Evolutionary conservation across 805 yeast genomes (phyloP).

Genomic region (Candida ortonii): DNA sequence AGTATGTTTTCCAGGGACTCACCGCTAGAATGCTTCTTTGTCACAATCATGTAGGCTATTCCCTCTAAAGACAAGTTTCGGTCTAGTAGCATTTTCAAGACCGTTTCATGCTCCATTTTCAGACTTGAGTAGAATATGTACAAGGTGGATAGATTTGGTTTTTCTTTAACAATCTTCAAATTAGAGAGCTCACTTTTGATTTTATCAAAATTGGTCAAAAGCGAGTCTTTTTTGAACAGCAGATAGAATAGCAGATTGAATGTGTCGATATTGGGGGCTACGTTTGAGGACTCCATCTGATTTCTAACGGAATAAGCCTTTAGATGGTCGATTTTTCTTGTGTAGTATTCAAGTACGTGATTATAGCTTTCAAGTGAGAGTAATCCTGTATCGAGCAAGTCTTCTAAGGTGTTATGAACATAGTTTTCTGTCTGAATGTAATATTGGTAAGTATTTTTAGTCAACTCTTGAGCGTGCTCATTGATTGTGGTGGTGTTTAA

Average conservation of each 20-base stretch:
- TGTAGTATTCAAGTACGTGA: conserved; percentile 10
- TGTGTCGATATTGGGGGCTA: conserved; percentile 7
- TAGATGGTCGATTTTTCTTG: conserved; percentile 1
- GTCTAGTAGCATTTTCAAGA: conserved; percentile 8
- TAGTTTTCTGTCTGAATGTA: conserved; percentile 4
- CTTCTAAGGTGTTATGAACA: conserved; percentile 13
- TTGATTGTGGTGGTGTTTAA: conserved; percentile 5
- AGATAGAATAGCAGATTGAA: conserved; percentile 13
- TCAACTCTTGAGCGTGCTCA: conserved; percentile 8
- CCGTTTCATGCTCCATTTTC: conserved; percentile 1
- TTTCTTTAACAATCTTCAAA: conserved; percentile 4
- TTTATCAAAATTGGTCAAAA: conserved; percentile 1
- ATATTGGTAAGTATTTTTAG: conserved; percentile 9
- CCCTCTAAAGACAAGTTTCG: conserved; percentile 4
- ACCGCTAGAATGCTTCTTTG: conserved; percentile 5
- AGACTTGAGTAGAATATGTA: conserved; percentile 12
- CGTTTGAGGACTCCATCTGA: conserved; percentile 5
- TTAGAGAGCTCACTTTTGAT: conserved; percentile 6
- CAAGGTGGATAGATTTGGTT: conserved; percentile 12
- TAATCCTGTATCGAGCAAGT: conserved; percentile 5
- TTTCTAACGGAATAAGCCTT: conserved; percentile 5
- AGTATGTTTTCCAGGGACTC: conserved; percentile 7
- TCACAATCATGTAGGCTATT: conserved; percentile 10
- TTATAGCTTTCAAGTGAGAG: conserved; percentile 10
- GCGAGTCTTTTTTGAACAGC: conserved; percentile 4